Percentiles rank a stretch among this genome's conserved stretches.
Evolutionary conservation across 768 basidiomycete genomes (phyloP).

Genomic region (Leccinum uliginosum): DNA sequence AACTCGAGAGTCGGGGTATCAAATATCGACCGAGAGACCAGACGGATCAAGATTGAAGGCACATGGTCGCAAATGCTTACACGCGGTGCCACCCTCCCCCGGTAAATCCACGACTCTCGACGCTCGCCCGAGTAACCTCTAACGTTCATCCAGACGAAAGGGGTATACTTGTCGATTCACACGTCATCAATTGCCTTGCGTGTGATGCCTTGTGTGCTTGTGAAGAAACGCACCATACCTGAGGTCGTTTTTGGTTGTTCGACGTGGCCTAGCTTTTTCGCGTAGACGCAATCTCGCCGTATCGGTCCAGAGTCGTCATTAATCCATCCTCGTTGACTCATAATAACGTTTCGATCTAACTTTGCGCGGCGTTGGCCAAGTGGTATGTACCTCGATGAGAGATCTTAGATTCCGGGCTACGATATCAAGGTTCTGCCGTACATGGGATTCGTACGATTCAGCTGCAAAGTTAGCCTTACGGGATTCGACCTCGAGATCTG

Average conservation of each 20-base stretch:
- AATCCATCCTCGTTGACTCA: not conserved
- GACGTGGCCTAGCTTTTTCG: slow-evolving; percentile 1
- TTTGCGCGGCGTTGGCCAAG: not conserved
- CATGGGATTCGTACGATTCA: slow-evolving; percentile 1
- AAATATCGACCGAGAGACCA: slow-evolving; percentile 85
- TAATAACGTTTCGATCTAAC: not conserved
- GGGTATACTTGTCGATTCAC: slow-evolving; percentile 5
- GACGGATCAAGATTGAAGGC: slow-evolving; percentile 59
- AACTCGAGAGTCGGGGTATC: slow-evolving; percentile 71
- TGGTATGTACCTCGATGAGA: not conserved
- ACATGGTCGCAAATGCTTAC: slow-evolving; percentile 4
- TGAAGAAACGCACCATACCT: slow-evolving; percentile 1
- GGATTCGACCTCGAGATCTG: slow-evolving; percentile 10
- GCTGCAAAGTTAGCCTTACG: not conserved
- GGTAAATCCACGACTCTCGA: not conserved
- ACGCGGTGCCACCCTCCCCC: not conserved
- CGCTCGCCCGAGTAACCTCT: not conserved
- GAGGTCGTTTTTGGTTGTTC: not conserved
- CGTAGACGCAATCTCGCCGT: slow-evolving; percentile 7
- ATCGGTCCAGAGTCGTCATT: not conserved
- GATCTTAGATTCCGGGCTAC: not conserved
- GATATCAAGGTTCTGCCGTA: slow-evolving; percentile 9
- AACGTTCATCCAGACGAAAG: not conserved
- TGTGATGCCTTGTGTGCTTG: slow-evolving; percentile 5
- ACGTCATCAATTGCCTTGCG: slow-evolving; percentile 10